Evolutionary conservation across 1,139 yeast genomes (phyloP), one percentile per base, ranked within the genome.

Genomic region (Arxiozyma slooffiae): DNA sequence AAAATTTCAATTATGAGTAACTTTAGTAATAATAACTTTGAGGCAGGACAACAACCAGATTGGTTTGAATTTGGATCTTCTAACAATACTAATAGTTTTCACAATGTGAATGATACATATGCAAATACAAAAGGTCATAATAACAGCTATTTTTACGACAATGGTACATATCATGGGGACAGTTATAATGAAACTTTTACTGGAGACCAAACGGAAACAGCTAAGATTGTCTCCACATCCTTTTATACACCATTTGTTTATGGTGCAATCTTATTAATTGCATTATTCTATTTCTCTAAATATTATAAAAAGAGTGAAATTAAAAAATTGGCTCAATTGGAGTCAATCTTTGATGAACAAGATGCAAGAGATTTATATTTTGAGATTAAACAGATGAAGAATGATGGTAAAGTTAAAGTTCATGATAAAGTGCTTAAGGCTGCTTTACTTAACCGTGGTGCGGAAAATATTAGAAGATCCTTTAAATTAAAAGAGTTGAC

Each of bases 401-500:
- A 76, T 39, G 77, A 80, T 14, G 18, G 47, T 41, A 42, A 48
- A 22, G 50, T 45, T 1, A 80, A 79, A 57, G 86, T 90, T 4
- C 90, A 89, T 57, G 92, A 82, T 36, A 86, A 85, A 62, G 84
- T 89, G 38, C 62, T 89, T 62, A 87, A 86, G 63, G 94, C 96
- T 2, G 96, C 97, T 0, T 72, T 92, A 53, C 72, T 89, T 67
- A 85, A 88, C 66, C 62, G 98, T 30, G 84, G 95, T 46, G 96
- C 95, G 14, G 97, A 87, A 63, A 96, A 97, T 7, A 81, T 92
- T 59, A 83, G 88, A 67, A 79, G 97, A 65, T 80, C 85, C 30
- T 86, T 92, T 86, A 97, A 94, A 59, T 71, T 87, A 62, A 77
- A 80, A 56, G 76, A 72, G 53, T 60, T 62, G 41, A 66, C 77